phyloP scores from a whole-genome alignment of 495 filamentous ascomycete genomes.

The Neurospora sp. region DNA sequence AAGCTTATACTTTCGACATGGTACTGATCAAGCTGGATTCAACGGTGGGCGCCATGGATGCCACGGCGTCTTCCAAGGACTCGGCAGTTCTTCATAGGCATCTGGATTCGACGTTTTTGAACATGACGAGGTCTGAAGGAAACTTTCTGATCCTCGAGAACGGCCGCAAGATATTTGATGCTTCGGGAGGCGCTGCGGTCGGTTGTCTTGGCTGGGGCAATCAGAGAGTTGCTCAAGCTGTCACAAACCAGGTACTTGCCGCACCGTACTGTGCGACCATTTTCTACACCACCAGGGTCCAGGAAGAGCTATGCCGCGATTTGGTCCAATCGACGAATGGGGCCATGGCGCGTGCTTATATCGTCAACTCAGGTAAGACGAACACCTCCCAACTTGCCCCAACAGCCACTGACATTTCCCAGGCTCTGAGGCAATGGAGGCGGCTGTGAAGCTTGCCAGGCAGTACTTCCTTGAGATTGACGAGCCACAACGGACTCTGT shows the following conservation, averaged over 20 bases:
- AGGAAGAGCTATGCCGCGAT: constrained; percentile 30
- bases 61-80: neutral
- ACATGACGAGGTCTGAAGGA: constrained; percentile 18
- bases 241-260: constrained; percentile 30
- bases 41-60: neutral
- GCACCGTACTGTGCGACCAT: constrained; percentile 34
- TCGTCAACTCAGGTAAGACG: constrained; percentile 49
- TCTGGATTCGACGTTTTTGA: constrained; percentile 16
- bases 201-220: constrained; percentile 42
- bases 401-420: constrained; percentile 23
- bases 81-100: constrained; percentile 29
- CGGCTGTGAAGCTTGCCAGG: constrained; percentile 50
- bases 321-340: constrained; percentile 36
- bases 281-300: constrained; percentile 31
- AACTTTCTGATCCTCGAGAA: constrained; percentile 40
- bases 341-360: constrained; percentile 34
- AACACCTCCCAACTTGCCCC: constrained; percentile 14
- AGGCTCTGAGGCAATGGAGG: constrained; percentile 31
- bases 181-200: constrained; percentile 44
- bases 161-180: constrained; percentile 55
- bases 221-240: constrained; percentile 30
- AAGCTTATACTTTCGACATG: constrained; percentile 9
- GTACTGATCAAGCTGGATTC: constrained; percentile 9
- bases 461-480: constrained; percentile 54
- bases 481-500: constrained; percentile 35